Conservation (phyloP, 2,329 filamentous ascomycete species). For the Gaeumannomyces sp. region DNA sequence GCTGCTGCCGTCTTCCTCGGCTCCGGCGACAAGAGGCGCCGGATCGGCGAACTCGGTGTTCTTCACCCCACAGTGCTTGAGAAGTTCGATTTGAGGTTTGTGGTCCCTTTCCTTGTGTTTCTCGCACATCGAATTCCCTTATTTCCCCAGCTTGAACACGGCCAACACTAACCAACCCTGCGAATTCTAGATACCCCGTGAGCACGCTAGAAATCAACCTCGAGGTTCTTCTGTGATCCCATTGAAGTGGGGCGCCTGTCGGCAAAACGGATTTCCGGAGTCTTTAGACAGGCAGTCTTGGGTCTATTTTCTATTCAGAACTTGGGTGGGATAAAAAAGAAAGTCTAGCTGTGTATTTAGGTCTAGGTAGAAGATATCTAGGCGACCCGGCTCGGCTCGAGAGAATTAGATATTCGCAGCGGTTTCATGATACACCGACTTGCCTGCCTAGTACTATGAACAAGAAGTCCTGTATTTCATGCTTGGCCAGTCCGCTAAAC, state of each 20-base stretch:
- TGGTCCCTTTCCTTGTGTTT: conserved; percentile 11
- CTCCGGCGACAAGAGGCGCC: conserved; percentile 58
- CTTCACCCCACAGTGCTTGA: conserved; percentile 89
- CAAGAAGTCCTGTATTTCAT: background rate
- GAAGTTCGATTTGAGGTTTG: conserved; percentile 81
- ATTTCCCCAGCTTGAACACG: background rate
- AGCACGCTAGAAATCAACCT: conserved; percentile 93
- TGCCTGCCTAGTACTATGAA: too few relatives aligned
- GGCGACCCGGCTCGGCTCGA: too few relatives aligned
- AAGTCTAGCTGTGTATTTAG: background rate
- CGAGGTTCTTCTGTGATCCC: conserved; percentile 72
- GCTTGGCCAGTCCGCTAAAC: background rate
- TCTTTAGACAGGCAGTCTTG: background rate
- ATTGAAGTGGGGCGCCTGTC: too few relatives aligned
- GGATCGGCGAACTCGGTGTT: conserved; percentile 88
- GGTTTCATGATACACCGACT: background rate
- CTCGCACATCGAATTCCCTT: background rate
- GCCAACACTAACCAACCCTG: background rate
- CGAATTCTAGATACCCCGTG: conserved; percentile 64
- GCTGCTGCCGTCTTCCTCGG: conserved; percentile 78
- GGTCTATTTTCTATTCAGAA: background rate
- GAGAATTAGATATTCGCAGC: background rate
- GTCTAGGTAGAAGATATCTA: background rate
- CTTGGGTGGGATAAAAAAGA: background rate
- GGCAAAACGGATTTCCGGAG: background rate